Evolutionary conservation across 129 eudicot genomes (phyloP).

Genomic region (Heracleum sosnowskyi): DNA sequence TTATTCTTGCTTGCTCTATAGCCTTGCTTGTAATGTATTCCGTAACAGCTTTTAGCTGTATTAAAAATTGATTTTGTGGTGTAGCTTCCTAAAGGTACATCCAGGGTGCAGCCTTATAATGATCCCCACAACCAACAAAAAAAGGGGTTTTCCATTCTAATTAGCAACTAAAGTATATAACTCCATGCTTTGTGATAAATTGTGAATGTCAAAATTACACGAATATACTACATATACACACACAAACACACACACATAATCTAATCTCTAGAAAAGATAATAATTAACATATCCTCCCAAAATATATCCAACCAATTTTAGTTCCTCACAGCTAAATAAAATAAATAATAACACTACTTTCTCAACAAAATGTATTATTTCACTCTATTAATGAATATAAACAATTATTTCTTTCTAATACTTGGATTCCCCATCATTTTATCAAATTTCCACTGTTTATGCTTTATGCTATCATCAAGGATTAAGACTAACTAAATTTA

Average conservation of each 20-base stretch:
- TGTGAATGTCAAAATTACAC: neutral
- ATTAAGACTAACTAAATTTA: neutral
- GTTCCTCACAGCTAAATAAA: too few species aligned
- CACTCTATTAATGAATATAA: neutral
- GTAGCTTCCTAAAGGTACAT: neutral
- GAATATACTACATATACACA: too few species aligned
- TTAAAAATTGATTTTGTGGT: neutral
- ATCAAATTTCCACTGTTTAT: neutral
- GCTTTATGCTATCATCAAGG: neutral
- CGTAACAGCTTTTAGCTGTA: neutral
- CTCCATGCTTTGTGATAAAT: too few species aligned
- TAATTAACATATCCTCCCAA: neutral
- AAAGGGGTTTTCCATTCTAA: too few species aligned
- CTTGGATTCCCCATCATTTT: neutral
- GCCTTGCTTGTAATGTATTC: neutral
- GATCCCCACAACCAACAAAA: neutral
- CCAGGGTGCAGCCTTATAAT: too few species aligned
- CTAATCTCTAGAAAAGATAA: too few species aligned
- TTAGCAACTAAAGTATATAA: neutral
- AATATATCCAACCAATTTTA: neutral
- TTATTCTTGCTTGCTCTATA: neutral
- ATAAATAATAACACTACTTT: neutral
- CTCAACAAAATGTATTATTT: neutral
- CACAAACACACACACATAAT: too few species aligned
- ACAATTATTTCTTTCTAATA: neutral